These are phyloP conservation scores for Marasmius oreades DNA, from an alignment of 1,284 basidiomycete species.

Conservation along the genomic window DNA sequence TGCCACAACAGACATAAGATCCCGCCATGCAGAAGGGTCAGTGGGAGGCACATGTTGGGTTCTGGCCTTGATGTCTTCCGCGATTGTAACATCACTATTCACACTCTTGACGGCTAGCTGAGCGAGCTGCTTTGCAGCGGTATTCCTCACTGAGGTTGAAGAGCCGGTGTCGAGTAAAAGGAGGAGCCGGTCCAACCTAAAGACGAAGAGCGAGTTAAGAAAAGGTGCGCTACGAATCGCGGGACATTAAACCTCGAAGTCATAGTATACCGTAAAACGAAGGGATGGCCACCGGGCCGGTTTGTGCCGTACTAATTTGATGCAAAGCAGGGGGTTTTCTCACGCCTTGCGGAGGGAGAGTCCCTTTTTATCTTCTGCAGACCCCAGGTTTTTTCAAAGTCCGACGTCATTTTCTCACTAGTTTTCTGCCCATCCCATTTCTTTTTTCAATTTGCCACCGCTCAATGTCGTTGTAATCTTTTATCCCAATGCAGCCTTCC, in stretches of 20 bases:
- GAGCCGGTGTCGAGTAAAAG: constrained; percentile 89
- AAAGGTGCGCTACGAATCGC: background rate
- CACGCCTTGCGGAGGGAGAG: constrained; percentile 8
- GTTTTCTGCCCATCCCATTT: background rate
- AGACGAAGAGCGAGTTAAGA: background rate
- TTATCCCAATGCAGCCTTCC: constrained; percentile 7
- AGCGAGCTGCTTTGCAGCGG: constrained; percentile 90
- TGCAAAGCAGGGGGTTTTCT: constrained; percentile 14
- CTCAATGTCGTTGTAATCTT: background rate
- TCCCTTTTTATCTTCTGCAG: constrained; percentile 5
- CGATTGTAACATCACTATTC: constrained; percentile 76
- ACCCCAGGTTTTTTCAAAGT: constrained; percentile 8
- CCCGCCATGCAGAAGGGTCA: constrained; percentile 73
- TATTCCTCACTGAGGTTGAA: constrained; percentile 79
- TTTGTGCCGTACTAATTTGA: constrained; percentile 8
- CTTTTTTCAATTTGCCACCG: background rate
- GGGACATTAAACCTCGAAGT: constrained; percentile 56
- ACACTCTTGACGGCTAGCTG: constrained; percentile 84
- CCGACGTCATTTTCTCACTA: background rate
- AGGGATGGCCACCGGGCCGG: constrained; percentile 12
- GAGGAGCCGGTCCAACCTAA: constrained; percentile 88
- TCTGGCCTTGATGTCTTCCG: constrained; percentile 67
- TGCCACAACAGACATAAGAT: constrained; percentile 80
- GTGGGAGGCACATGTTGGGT: constrained; percentile 55
- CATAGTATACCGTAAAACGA: constrained; percentile 41